Conservation (phyloP, 352 stramenopile genomes). For the Thalassiosira pacifica region DNA sequence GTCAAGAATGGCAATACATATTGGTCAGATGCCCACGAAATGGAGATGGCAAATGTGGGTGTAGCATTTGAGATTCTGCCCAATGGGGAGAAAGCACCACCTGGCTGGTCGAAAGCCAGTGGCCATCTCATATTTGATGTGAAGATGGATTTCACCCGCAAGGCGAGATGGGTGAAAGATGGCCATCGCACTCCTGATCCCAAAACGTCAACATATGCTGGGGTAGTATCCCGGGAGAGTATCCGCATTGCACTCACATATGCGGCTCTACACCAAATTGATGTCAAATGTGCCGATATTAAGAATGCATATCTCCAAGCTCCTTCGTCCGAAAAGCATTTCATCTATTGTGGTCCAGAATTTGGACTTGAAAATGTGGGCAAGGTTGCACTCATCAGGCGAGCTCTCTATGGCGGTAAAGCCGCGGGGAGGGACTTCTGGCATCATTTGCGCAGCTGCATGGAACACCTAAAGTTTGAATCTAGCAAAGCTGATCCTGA, state of each 20-base stretch:
- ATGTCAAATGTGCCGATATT: slow-evolving; percentile 60
- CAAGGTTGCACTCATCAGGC: slow-evolving; percentile 45
- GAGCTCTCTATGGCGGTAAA: slow-evolving; percentile 72
- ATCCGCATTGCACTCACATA: slow-evolving; percentile 44
- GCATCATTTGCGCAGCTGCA: slow-evolving; percentile 25
- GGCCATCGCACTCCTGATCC: slow-evolving; percentile 18
- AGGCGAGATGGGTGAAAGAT: slow-evolving; percentile 40
- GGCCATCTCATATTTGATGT: slow-evolving; percentile 57
- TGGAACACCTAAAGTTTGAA: slow-evolving; percentile 18
- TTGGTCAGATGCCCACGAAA: slow-evolving; percentile 62
- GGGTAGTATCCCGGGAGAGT: slow-evolving; percentile 55
- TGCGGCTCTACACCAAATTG: slow-evolving; percentile 43
- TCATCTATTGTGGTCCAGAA: slow-evolving; percentile 54
- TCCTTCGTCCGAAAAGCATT: slow-evolving; percentile 15
- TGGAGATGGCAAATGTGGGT: slow-evolving; percentile 72
- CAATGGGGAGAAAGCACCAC: not conserved
- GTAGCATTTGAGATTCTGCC: slow-evolving; percentile 68
- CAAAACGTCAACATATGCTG: slow-evolving; percentile 48
- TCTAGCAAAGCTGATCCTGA: slow-evolving; percentile 24
- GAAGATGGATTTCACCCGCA: slow-evolving; percentile 55
- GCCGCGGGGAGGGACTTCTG: slow-evolving; percentile 33
- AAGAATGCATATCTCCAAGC: slow-evolving; percentile 56
- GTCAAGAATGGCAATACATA: slow-evolving; percentile 56
- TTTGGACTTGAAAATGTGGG: slow-evolving; percentile 61
- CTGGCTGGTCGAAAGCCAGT: not conserved